A percentile compares a stretch with the other conserved stretches of the same genome.
These are phyloP conservation scores for Phytopythium mirpurense DNA, from an alignment of 352 stramenopile genomes.

Conservation along the genomic window DNA sequence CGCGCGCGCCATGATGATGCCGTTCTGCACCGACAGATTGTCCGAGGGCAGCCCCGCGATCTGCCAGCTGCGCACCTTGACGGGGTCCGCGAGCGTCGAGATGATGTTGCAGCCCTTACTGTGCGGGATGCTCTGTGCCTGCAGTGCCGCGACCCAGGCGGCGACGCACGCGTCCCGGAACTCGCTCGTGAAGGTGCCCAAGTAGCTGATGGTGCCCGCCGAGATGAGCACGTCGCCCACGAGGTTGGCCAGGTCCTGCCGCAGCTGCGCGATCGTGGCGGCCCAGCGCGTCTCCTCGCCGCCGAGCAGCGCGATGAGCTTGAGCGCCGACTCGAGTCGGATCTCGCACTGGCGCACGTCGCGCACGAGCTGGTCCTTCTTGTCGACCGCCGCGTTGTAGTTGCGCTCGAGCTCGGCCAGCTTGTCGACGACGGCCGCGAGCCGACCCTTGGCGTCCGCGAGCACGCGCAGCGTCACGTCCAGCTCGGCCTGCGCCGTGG, in stretches of 20 bases:
- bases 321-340: slow-evolving; percentile 85
- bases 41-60: slow-evolving; percentile 85
- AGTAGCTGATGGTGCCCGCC: slow-evolving; percentile 83
- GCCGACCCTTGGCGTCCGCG: slow-evolving; percentile 73
- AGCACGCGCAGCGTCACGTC: slow-evolving; percentile 87
- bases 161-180: slow-evolving; percentile 72
- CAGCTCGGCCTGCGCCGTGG: slow-evolving; percentile 75
- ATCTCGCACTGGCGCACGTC: slow-evolving; percentile 84
- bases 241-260: slow-evolving; percentile 72
- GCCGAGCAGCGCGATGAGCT: slow-evolving; percentile 87
- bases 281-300: slow-evolving; percentile 89
- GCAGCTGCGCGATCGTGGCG: slow-evolving; percentile 78
- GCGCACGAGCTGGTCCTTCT: slow-evolving; percentile 80
- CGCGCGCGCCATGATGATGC: slow-evolving; percentile 86
- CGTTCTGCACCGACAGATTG: slow-evolving; percentile 92
- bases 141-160: slow-evolving; percentile 61
- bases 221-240: slow-evolving; percentile 85
- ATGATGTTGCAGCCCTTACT: slow-evolving; percentile 85
- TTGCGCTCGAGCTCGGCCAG: slow-evolving; percentile 88
- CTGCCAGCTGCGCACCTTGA: slow-evolving; percentile 87
- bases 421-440: slow-evolving; percentile 83
- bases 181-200: slow-evolving; percentile 83
- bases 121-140: slow-evolving; percentile 60
- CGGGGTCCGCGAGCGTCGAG: slow-evolving; percentile 77
- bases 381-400: slow-evolving; percentile 82